These are phyloP conservation scores for Lunasporangiospora selenospora DNA, from an alignment of 192 early-diverging fungal genomes.

Conservation along the genomic window DNA sequence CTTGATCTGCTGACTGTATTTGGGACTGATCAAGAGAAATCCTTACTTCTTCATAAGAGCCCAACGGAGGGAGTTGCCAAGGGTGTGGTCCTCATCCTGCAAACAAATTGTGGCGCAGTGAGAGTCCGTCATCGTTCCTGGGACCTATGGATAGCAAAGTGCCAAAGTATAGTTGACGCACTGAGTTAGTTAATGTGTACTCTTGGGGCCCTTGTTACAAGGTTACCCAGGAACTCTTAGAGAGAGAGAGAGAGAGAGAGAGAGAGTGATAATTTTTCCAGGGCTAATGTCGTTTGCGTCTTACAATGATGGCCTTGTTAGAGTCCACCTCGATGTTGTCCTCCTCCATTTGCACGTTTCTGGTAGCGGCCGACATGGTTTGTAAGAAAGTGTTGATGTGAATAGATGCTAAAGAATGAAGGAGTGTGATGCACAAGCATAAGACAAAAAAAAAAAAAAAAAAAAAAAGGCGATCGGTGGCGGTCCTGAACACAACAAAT, in stretches of 20 bases:
- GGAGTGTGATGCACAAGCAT: not conserved
- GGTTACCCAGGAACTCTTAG: too few species aligned
- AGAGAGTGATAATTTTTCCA: too few species aligned
- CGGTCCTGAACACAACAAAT: too few species aligned
- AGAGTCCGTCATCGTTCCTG: slow-evolving; percentile 70
- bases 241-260: too few species aligned
- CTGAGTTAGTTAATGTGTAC: too few species aligned
- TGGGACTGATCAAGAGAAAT: not conserved
- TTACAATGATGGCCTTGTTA: slow-evolving; percentile 60
- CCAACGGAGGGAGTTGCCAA: slow-evolving; percentile 94
- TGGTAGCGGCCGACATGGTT: slow-evolving; percentile 17
- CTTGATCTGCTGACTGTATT: too few species aligned
- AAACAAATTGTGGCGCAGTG: slow-evolving; percentile 87
- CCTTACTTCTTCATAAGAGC: slow-evolving; percentile 93
- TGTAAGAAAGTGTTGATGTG: not conserved
- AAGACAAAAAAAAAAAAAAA: slow-evolving; percentile 20
- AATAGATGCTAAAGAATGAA: not conserved
- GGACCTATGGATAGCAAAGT: slow-evolving; percentile 53
- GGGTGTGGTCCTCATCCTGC: slow-evolving; percentile 95
- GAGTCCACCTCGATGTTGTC: slow-evolving; percentile 33
- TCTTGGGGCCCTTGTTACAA: too few species aligned
- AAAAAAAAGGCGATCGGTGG: not conserved
- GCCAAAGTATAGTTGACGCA: too few species aligned
- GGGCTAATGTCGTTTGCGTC: too few species aligned
- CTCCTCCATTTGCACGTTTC: slow-evolving; percentile 32